Conservation (phyloP, 345 rosid species). For the Brassica rapa region DNA sequence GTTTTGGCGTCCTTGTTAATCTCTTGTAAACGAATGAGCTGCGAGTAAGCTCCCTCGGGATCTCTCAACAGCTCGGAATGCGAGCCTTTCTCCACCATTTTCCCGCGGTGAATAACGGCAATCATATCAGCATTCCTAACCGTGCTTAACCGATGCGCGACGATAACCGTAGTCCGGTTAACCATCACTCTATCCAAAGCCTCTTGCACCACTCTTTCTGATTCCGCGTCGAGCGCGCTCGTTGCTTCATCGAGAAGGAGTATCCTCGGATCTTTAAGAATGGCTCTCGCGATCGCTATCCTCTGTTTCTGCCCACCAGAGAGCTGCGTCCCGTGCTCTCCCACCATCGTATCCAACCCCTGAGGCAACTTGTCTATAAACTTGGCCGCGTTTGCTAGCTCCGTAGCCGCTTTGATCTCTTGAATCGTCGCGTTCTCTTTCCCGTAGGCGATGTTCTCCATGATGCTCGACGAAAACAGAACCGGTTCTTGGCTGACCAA, state of each 20-base stretch:
- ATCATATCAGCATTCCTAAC: slow-evolving; percentile 69
- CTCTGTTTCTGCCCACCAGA: slow-evolving; percentile 98
- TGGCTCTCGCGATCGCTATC: slow-evolving; percentile 86
- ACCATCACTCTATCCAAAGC: slow-evolving; percentile 83
- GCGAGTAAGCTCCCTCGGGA: slow-evolving; percentile 80
- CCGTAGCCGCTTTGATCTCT: slow-evolving; percentile 68
- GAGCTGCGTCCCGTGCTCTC: slow-evolving; percentile 91
- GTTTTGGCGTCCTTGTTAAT: slow-evolving; percentile 26
- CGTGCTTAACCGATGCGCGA: slow-evolving; percentile 86
- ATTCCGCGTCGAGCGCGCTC: slow-evolving; percentile 88
- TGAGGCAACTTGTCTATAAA: slow-evolving; percentile 79
- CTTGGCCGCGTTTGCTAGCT: slow-evolving; percentile 75
- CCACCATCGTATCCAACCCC: slow-evolving; percentile 88
- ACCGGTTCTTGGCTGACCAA: slow-evolving; percentile 89
- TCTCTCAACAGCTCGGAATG: slow-evolving; percentile 60
- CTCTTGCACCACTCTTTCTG: slow-evolving; percentile 82
- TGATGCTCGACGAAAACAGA: slow-evolving; percentile 65
- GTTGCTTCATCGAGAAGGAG: slow-evolving; percentile 89
- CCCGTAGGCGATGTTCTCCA: slow-evolving; percentile 73
- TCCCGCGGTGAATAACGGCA: slow-evolving; percentile 79
- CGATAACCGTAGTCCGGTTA: slow-evolving; percentile 70
- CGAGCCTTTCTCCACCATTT: slow-evolving; percentile 78
- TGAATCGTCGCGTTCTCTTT: slow-evolving; percentile 71
- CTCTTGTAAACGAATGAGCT: slow-evolving; percentile 73
- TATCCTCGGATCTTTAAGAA: slow-evolving; percentile 72